Evolutionary conservation across 2,329 filamentous ascomycete genomes (phyloP), one percentile per base, ranked within the genome.

Genomic region (Fusarium phyllophilum): DNA sequence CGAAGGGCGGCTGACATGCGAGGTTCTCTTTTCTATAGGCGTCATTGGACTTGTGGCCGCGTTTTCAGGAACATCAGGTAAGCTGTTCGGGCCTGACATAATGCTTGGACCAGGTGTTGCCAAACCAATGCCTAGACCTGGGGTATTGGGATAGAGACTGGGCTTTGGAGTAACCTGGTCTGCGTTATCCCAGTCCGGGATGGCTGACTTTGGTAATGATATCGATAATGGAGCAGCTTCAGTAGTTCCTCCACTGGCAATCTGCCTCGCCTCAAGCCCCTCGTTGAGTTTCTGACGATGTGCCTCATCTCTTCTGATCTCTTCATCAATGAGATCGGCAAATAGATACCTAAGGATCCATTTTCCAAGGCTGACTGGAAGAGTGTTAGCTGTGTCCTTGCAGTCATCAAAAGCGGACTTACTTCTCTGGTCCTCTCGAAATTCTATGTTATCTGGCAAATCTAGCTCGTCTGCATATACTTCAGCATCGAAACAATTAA

Each of bases 401-500:
- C 14, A 13, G 24, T 39, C 10, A 18, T n/a, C 24, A 12, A 18
- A 15, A 18, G 42, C 36, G 26, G 15, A 82, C 91, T 79, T 88
- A 96, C 94, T 97, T 84, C 96, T 90, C 84, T 98, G 96, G 77
- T 99, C 96, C 77, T 98, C 96, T 65, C 93, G 88, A 79, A 97
- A 97, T 18, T 95, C 92, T 24, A 93, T 86, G n/a, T 89, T 86
- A 71, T 94, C 92, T 17, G 93, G 89, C 62, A 96, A 77, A 45
- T 91, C 86, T 41, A 97, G 85, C 82, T 98, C 95, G 80, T 99
- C 96, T 2, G 95, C 96, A 81, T 99, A 99, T 82, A 97, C 93
- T 79, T 99, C 96, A 22, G 95, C 96, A 82, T 99, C 96, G 77
- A 99, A 99, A 81, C 95, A 98, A 76, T 97, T 97, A 78, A 96